Percentiles rank a stretch among this genome's conserved stretches.
Evolutionary conservation across 768 basidiomycete genomes (phyloP).

Genomic region (Russula lepida): DNA sequence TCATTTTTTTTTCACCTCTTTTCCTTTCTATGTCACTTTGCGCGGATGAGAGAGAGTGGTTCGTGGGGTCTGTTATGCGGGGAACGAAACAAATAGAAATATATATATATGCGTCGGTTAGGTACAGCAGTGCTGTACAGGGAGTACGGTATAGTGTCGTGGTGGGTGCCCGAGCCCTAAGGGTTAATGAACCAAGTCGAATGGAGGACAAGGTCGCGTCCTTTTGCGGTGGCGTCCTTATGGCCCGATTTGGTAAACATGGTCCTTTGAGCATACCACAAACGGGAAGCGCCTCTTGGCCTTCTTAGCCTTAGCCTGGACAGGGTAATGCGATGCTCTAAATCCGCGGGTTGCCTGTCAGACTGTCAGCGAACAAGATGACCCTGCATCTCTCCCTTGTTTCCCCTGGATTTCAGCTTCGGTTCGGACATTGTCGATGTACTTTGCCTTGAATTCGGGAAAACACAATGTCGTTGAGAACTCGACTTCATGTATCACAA

Average conservation of each 20-base stretch:
- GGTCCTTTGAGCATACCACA: not conserved
- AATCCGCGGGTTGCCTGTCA: not conserved
- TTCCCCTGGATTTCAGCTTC: too few relatives aligned
- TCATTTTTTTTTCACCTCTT: not conserved
- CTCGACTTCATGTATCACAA: not conserved
- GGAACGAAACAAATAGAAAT: not conserved
- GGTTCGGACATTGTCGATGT: not conserved
- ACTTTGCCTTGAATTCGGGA: not conserved
- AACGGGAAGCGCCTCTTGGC: not conserved
- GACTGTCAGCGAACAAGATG: too few relatives aligned
- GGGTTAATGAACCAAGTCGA: not conserved
- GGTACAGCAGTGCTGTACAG: not conserved
- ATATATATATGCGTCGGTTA: not conserved
- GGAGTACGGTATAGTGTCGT: not conserved
- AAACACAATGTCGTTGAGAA: not conserved
- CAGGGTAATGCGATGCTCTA: too few relatives aligned
- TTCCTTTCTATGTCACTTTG: not conserved
- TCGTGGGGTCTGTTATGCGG: not conserved
- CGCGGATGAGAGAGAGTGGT: not conserved
- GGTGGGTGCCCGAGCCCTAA: not conserved
- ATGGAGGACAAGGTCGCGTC: constrained; percentile 12
- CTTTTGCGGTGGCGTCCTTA: constrained; percentile 8
- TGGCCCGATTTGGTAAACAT: not conserved
- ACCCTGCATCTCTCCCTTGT: too few relatives aligned
- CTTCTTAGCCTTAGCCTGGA: too few relatives aligned